These are phyloP conservation scores for Herpetomonas tarakana DNA, from an alignment of 208 protist genomes.

Conservation along the genomic window DNA sequence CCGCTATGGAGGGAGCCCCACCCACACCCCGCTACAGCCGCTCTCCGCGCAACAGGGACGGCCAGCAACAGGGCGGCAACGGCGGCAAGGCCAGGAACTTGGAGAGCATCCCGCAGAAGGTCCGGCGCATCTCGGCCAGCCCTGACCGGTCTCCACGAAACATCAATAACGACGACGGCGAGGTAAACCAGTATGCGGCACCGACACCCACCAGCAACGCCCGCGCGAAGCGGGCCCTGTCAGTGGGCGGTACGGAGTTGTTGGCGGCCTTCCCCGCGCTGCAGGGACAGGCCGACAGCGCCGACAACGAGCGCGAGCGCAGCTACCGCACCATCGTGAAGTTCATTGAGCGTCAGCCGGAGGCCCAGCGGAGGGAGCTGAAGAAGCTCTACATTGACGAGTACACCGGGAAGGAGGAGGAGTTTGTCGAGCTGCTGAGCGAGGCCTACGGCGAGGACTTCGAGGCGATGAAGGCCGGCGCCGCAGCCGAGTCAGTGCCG, in stretches of 20 bases:
- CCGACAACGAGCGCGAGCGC: slow-evolving; percentile 32
- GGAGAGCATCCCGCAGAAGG: slow-evolving; percentile 10
- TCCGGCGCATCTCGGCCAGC: slow-evolving; percentile 16
- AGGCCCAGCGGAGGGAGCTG: slow-evolving; percentile 31
- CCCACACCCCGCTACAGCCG: slow-evolving; percentile 23
- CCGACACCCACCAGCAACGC: not conserved
- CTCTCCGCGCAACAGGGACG: slow-evolving; percentile 15
- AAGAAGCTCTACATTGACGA: slow-evolving; percentile 41
- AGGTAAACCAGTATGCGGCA: not conserved
- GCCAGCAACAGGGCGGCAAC: slow-evolving; percentile 4
- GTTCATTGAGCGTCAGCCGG: slow-evolving; percentile 66
- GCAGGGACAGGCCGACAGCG: slow-evolving; percentile 39
- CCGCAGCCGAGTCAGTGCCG: slow-evolving; percentile 3
- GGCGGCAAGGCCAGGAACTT: not conserved
- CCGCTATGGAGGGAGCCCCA: not conserved
- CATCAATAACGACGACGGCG: not conserved
- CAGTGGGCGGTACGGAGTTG: slow-evolving; percentile 72
- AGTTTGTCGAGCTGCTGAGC: slow-evolving; percentile 57
- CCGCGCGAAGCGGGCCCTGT: not conserved
- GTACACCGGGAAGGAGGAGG: slow-evolving; percentile 59
- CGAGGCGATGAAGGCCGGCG: slow-evolving; percentile 28
- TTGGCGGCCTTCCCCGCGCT: slow-evolving; percentile 56
- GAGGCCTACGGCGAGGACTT: slow-evolving; percentile 63
- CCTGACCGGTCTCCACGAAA: slow-evolving; percentile 7
- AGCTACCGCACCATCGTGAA: slow-evolving; percentile 52